A percentile compares a stretch with the other conserved stretches of the same genome.
phyloP scores from a whole-genome alignment of 2,329 filamentous ascomycete species.

The Monilinia fructicola region DNA sequence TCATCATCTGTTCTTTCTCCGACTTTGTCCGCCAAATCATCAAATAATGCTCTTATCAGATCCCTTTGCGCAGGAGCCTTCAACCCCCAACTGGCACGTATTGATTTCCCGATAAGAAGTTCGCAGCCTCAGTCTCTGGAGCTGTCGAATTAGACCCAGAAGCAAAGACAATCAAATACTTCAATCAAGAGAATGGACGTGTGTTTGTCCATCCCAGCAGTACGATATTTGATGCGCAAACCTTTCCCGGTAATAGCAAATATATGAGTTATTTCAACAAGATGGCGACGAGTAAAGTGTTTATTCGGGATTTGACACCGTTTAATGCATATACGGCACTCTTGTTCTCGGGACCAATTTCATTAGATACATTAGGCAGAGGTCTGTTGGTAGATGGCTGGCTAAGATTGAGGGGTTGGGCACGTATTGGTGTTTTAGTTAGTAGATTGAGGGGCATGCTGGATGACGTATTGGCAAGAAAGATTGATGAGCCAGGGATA shows the following conservation, averaged over 20 bases:
- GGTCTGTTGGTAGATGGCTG: constrained; percentile 91
- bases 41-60: constrained; percentile 42
- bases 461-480: constrained; percentile 76
- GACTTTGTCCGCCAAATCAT: constrained; percentile 50
- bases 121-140: constrained; percentile 80
- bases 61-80: constrained; percentile 50
- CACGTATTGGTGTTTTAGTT: constrained; percentile 86
- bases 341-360: constrained; percentile 81
- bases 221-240: constrained; percentile 79
- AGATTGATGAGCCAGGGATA: constrained; percentile 71
- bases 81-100: constrained; percentile 82
- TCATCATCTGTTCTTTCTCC: constrained; percentile 35
- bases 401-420: constrained; percentile 86
- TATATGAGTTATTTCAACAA: constrained; percentile 91
- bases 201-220: constrained; percentile 93
- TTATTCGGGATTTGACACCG: constrained; percentile 86
- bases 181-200: constrained; percentile 77
- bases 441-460: constrained; percentile 81
- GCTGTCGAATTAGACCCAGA: constrained; percentile 93
- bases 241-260: constrained; percentile 69
- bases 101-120: constrained; percentile 94
- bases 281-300: constrained; percentile 89
- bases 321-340: constrained; percentile 89
- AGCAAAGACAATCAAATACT: constrained; percentile 89
- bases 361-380: constrained; percentile 81